These are phyloP conservation scores for Cordyceps cicadae DNA, from an alignment of 2,329 filamentous ascomycete genomes.

Conservation along the genomic window DNA sequence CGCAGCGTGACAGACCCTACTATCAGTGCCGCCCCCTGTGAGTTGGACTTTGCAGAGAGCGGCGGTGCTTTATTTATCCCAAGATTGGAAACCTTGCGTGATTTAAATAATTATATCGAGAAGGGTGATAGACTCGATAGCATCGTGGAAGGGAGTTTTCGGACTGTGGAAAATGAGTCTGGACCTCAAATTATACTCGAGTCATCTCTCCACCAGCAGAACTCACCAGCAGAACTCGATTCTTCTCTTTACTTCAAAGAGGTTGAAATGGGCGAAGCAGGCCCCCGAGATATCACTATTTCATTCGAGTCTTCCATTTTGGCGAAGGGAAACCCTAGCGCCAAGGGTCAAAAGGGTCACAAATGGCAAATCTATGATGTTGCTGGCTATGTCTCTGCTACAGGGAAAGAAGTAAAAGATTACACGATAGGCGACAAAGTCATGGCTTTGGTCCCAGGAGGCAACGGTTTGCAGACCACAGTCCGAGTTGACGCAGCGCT, in stretches of 20 bases:
- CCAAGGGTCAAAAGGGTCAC: neutral
- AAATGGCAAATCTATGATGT: slow-evolving; percentile 26
- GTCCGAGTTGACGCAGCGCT: slow-evolving; percentile 28
- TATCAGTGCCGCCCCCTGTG: slow-evolving; percentile 17
- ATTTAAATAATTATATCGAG: slow-evolving; percentile 39
- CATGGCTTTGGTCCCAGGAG: slow-evolving; percentile 27
- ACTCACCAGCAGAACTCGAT: neutral
- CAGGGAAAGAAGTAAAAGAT: slow-evolving; percentile 25
- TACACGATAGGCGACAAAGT: slow-evolving; percentile 34
- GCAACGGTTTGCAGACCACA: slow-evolving; percentile 26
- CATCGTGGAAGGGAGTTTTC: slow-evolving; percentile 17
- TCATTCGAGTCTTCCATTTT: slow-evolving; percentile 29
- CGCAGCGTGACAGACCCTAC: slow-evolving; percentile 16
- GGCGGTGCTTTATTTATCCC: slow-evolving; percentile 34
- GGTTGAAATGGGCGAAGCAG: slow-evolving; percentile 14
- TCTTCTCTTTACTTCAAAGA: neutral
- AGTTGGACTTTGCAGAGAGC: slow-evolving; percentile 37
- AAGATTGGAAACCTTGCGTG: slow-evolving; percentile 31
- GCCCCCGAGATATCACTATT: slow-evolving; percentile 31
- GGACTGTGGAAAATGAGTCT: neutral
- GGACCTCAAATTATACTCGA: neutral
- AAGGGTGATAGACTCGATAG: slow-evolving; percentile 13
- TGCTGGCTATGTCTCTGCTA: slow-evolving; percentile 26
- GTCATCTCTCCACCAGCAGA: neutral
- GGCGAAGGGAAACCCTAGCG: slow-evolving; percentile 13